Conservation (phyloP, 352 stramenopile species). For the Globisporangium apiculatum region DNA sequence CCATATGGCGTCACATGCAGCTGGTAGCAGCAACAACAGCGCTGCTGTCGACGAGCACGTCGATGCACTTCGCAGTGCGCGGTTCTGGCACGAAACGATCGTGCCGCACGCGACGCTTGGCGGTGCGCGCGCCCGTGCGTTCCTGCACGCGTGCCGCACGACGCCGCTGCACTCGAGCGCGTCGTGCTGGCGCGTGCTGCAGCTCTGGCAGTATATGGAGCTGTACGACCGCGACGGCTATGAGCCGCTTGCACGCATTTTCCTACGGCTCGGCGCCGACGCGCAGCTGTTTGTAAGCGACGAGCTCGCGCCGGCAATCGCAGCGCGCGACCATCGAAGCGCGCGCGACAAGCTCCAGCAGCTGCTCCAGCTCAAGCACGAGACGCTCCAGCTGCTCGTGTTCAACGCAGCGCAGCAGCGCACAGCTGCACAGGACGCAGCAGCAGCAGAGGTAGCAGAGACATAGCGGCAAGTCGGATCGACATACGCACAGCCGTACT, state of each 20-base stretch:
- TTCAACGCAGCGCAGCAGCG: conserved; percentile 36
- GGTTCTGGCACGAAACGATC: conserved; percentile 59
- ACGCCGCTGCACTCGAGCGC: conserved; percentile 18
- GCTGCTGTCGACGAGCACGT: conserved; percentile 12
- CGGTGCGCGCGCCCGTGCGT: conserved; percentile 23
- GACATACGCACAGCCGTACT: background rate
- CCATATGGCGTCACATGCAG: background rate
- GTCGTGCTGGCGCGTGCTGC: conserved; percentile 34
- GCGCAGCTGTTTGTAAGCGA: conserved; percentile 38
- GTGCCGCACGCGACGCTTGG: conserved; percentile 25
- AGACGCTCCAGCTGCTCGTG: conserved; percentile 52
- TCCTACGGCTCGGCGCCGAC: conserved; percentile 36
- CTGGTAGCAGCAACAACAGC: background rate
- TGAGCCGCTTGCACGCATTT: conserved; percentile 28
- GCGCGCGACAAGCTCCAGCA: conserved; percentile 32
- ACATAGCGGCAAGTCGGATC: no score
- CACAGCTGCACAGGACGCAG: conserved; percentile 16
- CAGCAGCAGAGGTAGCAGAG: background rate
- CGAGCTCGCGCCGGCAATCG: conserved; percentile 23
- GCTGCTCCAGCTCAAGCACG: conserved; percentile 45
- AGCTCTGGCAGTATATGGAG: conserved; percentile 49
- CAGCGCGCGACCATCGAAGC: conserved; percentile 25
- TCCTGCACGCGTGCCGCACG: conserved; percentile 23
- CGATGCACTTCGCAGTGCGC: conserved; percentile 34
- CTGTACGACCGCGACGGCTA: conserved; percentile 45